These are phyloP conservation scores for Penicillium subrubescens DNA, from an alignment of 495 filamentous ascomycete genomes.

Conservation along the genomic window DNA sequence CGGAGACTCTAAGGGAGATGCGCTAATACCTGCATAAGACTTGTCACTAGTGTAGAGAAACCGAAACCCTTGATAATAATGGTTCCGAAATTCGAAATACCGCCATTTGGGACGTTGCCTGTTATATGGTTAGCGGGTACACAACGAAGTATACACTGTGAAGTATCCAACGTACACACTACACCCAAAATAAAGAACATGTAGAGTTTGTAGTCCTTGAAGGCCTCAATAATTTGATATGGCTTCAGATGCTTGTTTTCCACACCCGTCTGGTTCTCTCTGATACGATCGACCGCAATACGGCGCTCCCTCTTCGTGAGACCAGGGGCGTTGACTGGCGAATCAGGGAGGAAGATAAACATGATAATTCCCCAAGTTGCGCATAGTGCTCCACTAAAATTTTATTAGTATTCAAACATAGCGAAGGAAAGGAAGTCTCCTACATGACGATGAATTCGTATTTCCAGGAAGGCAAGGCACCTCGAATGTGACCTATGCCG, in stretches of 20 bases:
- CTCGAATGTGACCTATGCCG: slow-evolving; percentile 57
- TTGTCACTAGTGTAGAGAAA: slow-evolving; percentile 55
- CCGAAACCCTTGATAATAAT: slow-evolving; percentile 66
- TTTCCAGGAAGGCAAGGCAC: slow-evolving; percentile 57
- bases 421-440: not conserved
- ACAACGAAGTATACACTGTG: not conserved
- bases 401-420: slow-evolving; percentile 22
- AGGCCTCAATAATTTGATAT: slow-evolving; percentile 59
- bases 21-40: slow-evolving; percentile 45
- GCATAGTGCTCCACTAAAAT: slow-evolving; percentile 52
- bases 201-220: slow-evolving; percentile 63
- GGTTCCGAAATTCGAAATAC: slow-evolving; percentile 62
- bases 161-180: slow-evolving; percentile 28
- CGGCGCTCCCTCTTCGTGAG: slow-evolving; percentile 57
- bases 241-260: slow-evolving; percentile 64
- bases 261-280: slow-evolving; percentile 65
- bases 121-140: not conserved
- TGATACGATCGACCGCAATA: slow-evolving; percentile 59
- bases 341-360: slow-evolving; percentile 63
- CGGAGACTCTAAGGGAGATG: not conserved
- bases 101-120: slow-evolving; percentile 50
- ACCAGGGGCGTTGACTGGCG: slow-evolving; percentile 62
- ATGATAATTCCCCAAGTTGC: slow-evolving; percentile 58
- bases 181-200: slow-evolving; percentile 61
- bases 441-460: slow-evolving; percentile 57